phyloP scores from a whole-genome alignment of 2,329 filamentous ascomycete genomes.

The Pyricularia pennisetigena region DNA sequence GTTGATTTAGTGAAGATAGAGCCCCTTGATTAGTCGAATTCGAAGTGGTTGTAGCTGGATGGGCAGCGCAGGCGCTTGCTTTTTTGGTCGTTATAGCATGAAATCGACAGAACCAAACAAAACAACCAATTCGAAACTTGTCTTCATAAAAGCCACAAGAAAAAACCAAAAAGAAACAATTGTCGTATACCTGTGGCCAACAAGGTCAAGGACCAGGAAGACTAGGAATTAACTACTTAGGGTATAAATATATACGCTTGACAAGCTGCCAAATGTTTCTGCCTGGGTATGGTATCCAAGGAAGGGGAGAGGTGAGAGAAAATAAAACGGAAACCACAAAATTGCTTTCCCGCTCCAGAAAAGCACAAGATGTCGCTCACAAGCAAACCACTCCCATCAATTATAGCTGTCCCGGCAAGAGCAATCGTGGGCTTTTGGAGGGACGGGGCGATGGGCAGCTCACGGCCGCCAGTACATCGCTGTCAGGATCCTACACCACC shows the following conservation, averaged over 20 bases:
- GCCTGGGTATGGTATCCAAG: neutral
- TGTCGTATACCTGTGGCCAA: neutral
- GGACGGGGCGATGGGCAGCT: neutral
- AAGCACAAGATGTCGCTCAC: neutral
- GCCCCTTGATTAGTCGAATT: neutral
- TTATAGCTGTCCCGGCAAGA: too few relatives aligned
- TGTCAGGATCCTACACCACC: slow-evolving; percentile 6
- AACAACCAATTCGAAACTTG: neutral
- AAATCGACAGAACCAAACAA: neutral
- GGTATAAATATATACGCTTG: neutral
- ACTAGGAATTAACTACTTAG: neutral
- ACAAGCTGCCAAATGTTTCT: neutral
- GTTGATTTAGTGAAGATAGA: neutral
- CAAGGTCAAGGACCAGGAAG: neutral
- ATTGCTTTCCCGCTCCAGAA: neutral
- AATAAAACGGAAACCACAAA: neutral
- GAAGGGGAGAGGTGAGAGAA: neutral
- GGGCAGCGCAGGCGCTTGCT: neutral
- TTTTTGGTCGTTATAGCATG: neutral
- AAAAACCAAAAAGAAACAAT: neutral
- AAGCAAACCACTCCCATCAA: too few relatives aligned
- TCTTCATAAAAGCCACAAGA: neutral
- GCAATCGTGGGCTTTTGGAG: neutral
- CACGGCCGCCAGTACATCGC: neutral
- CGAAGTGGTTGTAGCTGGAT: neutral